Conservation (phyloP, 768 basidiomycete genomes). For the Termitomyces sp. region DNA sequence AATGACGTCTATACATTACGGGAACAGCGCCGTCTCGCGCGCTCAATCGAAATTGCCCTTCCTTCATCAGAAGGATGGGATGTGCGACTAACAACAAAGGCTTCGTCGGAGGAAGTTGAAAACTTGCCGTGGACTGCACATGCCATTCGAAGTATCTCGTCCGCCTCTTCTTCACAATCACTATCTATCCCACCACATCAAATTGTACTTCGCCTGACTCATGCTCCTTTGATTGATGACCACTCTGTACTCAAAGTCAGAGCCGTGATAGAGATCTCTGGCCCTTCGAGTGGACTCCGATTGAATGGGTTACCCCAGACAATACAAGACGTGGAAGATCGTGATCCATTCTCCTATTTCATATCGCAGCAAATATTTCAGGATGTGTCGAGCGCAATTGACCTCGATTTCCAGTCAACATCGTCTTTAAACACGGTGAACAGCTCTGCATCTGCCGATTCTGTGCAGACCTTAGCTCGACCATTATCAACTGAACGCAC, state of each 20-base stretch:
- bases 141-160: constrained; percentile 44
- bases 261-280: constrained; percentile 74
- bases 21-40: constrained; percentile 63
- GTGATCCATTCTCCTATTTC: constrained; percentile 55
- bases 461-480: constrained; percentile 27
- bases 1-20: constrained; percentile 60
- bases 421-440: constrained; percentile 52
- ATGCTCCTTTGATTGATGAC: constrained; percentile 63
- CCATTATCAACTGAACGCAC: constrained; percentile 36
- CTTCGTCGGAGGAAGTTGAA: constrained; percentile 67
- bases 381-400: constrained; percentile 66
- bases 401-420: constrained; percentile 60
- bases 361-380: constrained; percentile 62
- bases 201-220: constrained; percentile 61
- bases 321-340: constrained; percentile 59
- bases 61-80: constrained; percentile 82
- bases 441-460: constrained; percentile 38
- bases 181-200: constrained; percentile 35
- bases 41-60: constrained; percentile 78
- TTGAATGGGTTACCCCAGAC: constrained; percentile 80
- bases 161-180: constrained; percentile 23
- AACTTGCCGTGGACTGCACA: constrained; percentile 67
- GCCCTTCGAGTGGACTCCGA: constrained; percentile 69
- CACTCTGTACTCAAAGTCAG: constrained; percentile 79
- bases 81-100: constrained; percentile 70